Conservation (phyloP, 345 rosid species). For the Bruguiera sexangula region DNA sequence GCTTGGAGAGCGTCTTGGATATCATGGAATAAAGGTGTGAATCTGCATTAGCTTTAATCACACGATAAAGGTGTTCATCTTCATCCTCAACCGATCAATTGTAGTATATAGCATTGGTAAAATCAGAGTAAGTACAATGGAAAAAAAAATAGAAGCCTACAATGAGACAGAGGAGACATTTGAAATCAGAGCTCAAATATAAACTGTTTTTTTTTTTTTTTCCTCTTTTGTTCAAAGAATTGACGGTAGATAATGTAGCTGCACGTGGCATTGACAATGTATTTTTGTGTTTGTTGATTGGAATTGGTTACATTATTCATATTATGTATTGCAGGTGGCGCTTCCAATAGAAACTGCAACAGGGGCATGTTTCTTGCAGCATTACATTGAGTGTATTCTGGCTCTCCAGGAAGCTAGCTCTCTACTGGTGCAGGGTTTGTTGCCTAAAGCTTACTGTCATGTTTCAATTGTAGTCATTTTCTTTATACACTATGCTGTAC, state of each 20-base stretch:
- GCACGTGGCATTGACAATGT: not conserved
- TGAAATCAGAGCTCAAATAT: no score
- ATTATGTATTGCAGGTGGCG: slow-evolving; percentile 57
- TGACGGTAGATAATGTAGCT: not conserved
- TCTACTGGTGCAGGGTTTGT: slow-evolving; percentile 57
- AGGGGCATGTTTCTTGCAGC: slow-evolving; percentile 80
- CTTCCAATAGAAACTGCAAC: slow-evolving; percentile 89
- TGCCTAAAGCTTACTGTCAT: not conserved
- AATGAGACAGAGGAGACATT: no score
- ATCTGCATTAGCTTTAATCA: no score
- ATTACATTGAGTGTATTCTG: slow-evolving; percentile 71
- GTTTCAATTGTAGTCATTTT: not conserved
- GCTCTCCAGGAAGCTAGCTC: slow-evolving; percentile 87
- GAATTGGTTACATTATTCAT: not conserved
- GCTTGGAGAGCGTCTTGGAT: slow-evolving; percentile 99
- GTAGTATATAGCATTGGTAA: no score
- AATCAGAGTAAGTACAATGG: no score
- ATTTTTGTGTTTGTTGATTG: not conserved
- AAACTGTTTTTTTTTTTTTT: no score
- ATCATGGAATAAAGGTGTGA: slow-evolving; percentile 89
- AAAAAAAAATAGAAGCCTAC: no score
- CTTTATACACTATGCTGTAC: not conserved
- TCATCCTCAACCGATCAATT: no score
- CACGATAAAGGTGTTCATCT: no score
- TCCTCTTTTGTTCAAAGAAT: no score